Conservation (phyloP, 2,329 filamentous ascomycete genomes). For the Furcasterigmium sp. region DNA sequence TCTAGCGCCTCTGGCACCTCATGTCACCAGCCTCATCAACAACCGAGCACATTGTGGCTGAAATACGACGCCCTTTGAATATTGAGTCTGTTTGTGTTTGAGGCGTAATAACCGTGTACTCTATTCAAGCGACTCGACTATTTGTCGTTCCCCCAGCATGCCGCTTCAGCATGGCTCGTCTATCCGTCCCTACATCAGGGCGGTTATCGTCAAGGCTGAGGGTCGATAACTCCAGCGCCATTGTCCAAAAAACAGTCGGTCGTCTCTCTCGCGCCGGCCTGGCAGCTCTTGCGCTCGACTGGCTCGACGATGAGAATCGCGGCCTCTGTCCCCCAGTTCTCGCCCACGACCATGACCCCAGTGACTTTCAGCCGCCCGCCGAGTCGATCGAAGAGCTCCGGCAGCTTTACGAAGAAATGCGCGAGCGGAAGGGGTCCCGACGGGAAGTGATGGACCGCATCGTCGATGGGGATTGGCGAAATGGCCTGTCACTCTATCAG, state of each 20-base stretch:
- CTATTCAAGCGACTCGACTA: too few species aligned
- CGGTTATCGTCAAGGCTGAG: slow-evolving; percentile 67
- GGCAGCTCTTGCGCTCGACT: slow-evolving; percentile 67
- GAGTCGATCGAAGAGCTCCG: slow-evolving; percentile 61
- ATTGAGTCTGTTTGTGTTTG: too few species aligned
- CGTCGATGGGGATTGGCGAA: slow-evolving; percentile 63
- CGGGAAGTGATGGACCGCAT: slow-evolving; percentile 60
- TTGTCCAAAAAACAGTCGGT: slow-evolving; percentile 60
- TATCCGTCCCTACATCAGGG: slow-evolving; percentile 66
- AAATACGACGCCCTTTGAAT: too few species aligned
- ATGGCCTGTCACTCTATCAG: slow-evolving; percentile 60
- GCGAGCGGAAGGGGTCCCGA: slow-evolving; percentile 54
- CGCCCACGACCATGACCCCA: slow-evolving; percentile 48
- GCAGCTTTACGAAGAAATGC: slow-evolving; percentile 57
- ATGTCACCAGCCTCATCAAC: too few species aligned
- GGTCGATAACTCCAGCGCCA: slow-evolving; percentile 58
- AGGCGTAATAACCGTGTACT: too few species aligned
- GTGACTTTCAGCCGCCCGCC: slow-evolving; percentile 66
- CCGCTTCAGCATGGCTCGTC: slow-evolving; percentile 37
- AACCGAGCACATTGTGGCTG: too few species aligned
- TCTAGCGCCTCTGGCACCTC: too few species aligned
- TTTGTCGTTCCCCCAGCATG: too few species aligned
- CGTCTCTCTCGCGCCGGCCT: slow-evolving; percentile 69
- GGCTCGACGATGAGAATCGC: slow-evolving; percentile 66
- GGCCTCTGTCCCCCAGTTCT: slow-evolving; percentile 51